Base-by-base conservation (phyloP, 169 alveolate species). In the Eimeria sp. region DNA sequence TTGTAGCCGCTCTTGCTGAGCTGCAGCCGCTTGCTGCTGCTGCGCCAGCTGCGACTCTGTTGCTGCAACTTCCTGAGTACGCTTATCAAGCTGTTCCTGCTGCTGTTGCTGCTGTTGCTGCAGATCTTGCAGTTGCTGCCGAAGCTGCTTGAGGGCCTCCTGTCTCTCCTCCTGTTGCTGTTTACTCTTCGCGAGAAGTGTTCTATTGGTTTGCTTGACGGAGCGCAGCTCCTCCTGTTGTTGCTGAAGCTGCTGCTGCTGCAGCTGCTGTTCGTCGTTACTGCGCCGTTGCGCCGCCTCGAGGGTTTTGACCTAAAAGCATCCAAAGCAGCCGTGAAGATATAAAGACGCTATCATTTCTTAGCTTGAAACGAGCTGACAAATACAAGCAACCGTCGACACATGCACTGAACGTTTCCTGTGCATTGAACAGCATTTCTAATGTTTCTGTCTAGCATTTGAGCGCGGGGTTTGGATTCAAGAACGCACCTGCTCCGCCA, bases 161-260 rank as follows among this genome's bases (percentile, higher is more conserved):
- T 87, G 93, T n/a, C 65, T 58, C 93, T 87, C 93, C 83, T 87
- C 93, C 27, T 87, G 93, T 30, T 87, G 93, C 67, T 87, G 93
- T 16, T 87, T 87, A 63, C 82, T 58, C 47, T 87, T 87, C 3
- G 93, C 45, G 47, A 87, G 93, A 20, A 63, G 54, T 1, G 82
- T 22, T n/a, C 93, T 25, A 30, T 87, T 87, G 61, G 82, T 34
- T 16, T 87, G 93, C 18, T 87, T 87, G n/a, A 87, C 61, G 14
- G 93, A 49, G 54, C 93, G 93, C 18, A 87, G 63, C 63, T 87
- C 93, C 61, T 87, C 93, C 65, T 61, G 93, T 63, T 87, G 93
- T 65, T 87, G 93, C 82, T 87, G 78, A 6, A 43, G 51, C 61
- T 87, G 93, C 34, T 87, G 82, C 61, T 87, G 93, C 61, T 63